phyloP scores from a whole-genome alignment of 331 rosid genomes.

The Arachis monticola region DNA sequence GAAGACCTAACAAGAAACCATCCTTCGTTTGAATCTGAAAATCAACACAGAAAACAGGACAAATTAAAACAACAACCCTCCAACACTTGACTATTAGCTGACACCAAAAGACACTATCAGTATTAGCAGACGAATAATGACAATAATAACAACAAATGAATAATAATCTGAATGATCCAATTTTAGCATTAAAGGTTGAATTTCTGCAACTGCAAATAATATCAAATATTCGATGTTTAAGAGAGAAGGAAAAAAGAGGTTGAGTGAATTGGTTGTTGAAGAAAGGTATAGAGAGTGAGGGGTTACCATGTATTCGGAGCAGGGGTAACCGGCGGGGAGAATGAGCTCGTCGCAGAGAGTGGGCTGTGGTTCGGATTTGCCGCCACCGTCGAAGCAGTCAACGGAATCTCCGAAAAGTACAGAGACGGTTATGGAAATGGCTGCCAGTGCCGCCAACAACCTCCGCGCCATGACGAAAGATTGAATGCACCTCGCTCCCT shows the following conservation, averaged over 20 bases:
- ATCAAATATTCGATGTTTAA: not conserved
- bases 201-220: not conserved
- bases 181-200: not conserved
- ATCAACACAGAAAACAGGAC: not conserved
- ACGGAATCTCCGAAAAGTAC: constrained; percentile 36
- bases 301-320: constrained; percentile 72
- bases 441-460: constrained; percentile 26
- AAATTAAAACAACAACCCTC: not conserved
- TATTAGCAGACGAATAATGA: not conserved
- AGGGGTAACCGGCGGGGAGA: constrained; percentile 72
- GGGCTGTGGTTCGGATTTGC: constrained; percentile 32
- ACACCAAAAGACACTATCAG: not conserved
- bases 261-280: not conserved
- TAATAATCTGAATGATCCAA: no score
- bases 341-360: constrained; percentile 68
- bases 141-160: no score
- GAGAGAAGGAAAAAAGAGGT: not conserved
- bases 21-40: constrained; percentile 75
- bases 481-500: not conserved
- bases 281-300: not conserved
- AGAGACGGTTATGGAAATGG: constrained; percentile 42
- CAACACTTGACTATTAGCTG: not conserved
- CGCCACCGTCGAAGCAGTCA: constrained; percentile 43
- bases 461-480: not conserved
- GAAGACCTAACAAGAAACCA: constrained; percentile 82